Evolutionary conservation across 345 rosid species (phyloP), one percentile per base, ranked within the genome.

Genomic region (Pelargonium nanum): DNA sequence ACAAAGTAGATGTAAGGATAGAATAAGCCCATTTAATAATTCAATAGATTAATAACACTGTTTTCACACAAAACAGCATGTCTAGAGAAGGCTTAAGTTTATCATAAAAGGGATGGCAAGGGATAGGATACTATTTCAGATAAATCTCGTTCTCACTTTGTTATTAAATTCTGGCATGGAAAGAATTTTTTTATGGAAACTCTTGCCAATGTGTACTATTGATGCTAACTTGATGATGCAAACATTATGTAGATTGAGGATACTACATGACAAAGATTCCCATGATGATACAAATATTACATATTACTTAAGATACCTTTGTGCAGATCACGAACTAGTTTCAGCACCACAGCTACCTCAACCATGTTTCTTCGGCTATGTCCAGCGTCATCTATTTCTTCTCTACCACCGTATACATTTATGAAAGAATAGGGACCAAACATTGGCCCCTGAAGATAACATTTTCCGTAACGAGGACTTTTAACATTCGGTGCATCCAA

Each of bases 371-470:
- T 74, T 23, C 4, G 0, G 64, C 89, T 79, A 17, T 22, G 19
- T 5, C 74, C 72, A 12, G 26, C 56, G 34, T 61, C 65, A 44
- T 53, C 80, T 0, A 12, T 0, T 24, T 79, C 65, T 56, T 84
- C 89, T 59, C 72, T 45, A 56, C 83, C 83, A 52, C 62, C 71
- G 24, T 57, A 19, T 20, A 78, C 60, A 68, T 83, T 76, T n/a
- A 83, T 65, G 66, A 83, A 80, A 1, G 87, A 69, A 57, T 73
- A 82, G 21, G 82, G 77, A 17, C 80, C 84, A 55, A 71, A 83
- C 75, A 72, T 70, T 10, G 80, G 69, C 53, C 78, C 68, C 0
- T 59, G 80, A 26, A 83, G 67, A 68, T 70, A 65, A 20, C 45
- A 16, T 25, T 56, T 75, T 24, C 64, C 63, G 55, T 77, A 74